Evolutionary conservation across 2,329 filamentous ascomycete species (phyloP).

Genomic region (Purpureocillium takamizusanense): DNA sequence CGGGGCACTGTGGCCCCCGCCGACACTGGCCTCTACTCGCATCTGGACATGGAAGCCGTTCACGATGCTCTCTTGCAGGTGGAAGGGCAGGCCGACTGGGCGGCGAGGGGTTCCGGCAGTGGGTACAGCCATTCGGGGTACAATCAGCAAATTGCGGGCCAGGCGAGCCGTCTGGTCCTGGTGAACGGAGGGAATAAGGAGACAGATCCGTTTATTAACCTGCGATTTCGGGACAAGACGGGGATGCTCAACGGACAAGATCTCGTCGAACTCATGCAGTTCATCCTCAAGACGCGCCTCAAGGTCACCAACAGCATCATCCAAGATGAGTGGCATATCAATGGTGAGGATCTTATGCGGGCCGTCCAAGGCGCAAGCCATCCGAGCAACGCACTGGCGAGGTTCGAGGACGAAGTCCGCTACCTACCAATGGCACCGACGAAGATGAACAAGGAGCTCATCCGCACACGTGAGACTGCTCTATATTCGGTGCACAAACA

Average conservation of each 20-base stretch:
- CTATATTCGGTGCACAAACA: too few relatives aligned
- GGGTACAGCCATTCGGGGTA: neutral
- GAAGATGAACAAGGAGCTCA: conserved; percentile 35
- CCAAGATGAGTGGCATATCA: conserved; percentile 20
- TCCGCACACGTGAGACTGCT: conserved; percentile 31
- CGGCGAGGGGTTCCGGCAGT: neutral
- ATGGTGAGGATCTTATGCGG: conserved; percentile 14
- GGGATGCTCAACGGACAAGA: conserved; percentile 15
- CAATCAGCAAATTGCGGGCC: neutral
- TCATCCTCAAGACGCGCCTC: conserved; percentile 20
- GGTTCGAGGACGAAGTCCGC: conserved; percentile 25
- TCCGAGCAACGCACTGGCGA: conserved; percentile 13
- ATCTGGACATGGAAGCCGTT: conserved; percentile 24
- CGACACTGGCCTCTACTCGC: conserved; percentile 20
- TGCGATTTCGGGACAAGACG: conserved; percentile 15
- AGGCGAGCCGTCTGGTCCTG: conserved; percentile 2
- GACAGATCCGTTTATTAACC: conserved; percentile 12
- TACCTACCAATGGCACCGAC: conserved; percentile 32
- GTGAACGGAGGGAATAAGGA: conserved; percentile 6
- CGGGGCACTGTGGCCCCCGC: conserved; percentile 6
- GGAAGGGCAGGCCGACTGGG: conserved; percentile 11
- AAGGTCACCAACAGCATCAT: conserved; percentile 18
- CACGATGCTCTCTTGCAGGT: conserved; percentile 24
- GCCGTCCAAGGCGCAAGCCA: conserved; percentile 11
- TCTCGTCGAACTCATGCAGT: conserved; percentile 16